phyloP scores from a whole-genome alignment of 148 eudicot genomes.

The Arctostaphylos glauca region DNA sequence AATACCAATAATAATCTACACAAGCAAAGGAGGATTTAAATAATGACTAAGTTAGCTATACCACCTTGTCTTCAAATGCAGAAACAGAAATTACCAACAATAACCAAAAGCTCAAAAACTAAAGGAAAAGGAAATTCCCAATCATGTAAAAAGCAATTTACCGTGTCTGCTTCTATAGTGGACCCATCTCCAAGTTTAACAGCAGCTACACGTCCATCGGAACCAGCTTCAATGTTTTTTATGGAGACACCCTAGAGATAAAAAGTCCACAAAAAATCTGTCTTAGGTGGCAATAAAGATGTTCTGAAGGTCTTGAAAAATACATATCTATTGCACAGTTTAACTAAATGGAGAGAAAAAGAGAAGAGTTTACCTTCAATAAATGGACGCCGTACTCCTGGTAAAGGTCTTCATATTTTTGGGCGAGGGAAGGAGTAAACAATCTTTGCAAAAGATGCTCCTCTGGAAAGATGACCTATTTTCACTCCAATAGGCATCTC shows the following conservation, averaged over 20 bases:
- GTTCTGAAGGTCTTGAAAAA: neutral
- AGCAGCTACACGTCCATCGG: constrained; percentile 77
- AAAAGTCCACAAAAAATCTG: neutral
- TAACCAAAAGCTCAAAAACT: neutral
- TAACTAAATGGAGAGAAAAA: constrained; percentile 6
- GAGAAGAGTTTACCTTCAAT: constrained; percentile 50
- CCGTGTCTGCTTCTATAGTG: constrained; percentile 82
- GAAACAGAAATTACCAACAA: neutral
- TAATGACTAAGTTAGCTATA: neutral
- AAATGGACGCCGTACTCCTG: constrained; percentile 79
- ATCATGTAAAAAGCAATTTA: constrained; percentile 30
- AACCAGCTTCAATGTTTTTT: constrained; percentile 74
- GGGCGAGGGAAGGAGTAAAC: constrained; percentile 87
- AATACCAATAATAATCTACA: constrained; percentile 86
- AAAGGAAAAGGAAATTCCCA: neutral
- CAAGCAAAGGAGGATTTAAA: constrained; percentile 2
- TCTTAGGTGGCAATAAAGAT: neutral
- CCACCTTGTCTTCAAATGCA: neutral
- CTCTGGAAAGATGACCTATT: constrained; percentile 82
- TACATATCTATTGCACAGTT: neutral
- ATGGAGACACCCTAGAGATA: constrained; percentile 66
- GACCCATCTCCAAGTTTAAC: constrained; percentile 89
- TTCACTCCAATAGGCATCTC: constrained; percentile 3
- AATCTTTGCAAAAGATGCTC: constrained; percentile 73
- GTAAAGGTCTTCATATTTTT: constrained; percentile 74